Percentiles rank a stretch among this genome's conserved stretches.
phyloP scores from a whole-genome alignment of 106 monocot species.

The Alisma plantagoaquatica region DNA sequence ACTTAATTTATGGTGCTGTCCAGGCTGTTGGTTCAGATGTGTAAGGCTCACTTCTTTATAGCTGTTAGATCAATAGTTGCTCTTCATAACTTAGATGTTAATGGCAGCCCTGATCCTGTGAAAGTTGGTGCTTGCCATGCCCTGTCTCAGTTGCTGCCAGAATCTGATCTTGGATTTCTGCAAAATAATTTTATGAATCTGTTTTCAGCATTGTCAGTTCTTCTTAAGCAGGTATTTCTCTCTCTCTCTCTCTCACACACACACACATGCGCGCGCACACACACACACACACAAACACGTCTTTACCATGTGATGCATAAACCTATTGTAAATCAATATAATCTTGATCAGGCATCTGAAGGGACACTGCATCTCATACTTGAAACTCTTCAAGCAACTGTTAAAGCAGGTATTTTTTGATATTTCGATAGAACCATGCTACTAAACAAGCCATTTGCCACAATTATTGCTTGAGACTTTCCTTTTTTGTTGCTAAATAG shows the following conservation, averaged over 20 bases:
- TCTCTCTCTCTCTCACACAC: no score
- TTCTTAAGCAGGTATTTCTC: slow-evolving; percentile 63
- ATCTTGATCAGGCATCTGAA: slow-evolving; percentile 87
- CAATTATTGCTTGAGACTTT: no score
- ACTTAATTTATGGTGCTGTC: slow-evolving; percentile 53
- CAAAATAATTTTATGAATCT: slow-evolving; percentile 47
- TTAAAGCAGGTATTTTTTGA: slow-evolving; percentile 62
- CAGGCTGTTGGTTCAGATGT: slow-evolving; percentile 64
- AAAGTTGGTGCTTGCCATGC: slow-evolving; percentile 93
- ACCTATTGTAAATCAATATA: no score
- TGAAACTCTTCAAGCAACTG: slow-evolving; percentile 89
- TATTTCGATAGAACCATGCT: no score
- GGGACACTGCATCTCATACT: slow-evolving; percentile 95
- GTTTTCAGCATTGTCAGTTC: slow-evolving; percentile 65
- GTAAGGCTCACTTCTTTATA: slow-evolving; percentile 38
- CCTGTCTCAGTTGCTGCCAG: slow-evolving; percentile 51
- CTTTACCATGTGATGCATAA: no score
- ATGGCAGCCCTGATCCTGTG: slow-evolving; percentile 62
- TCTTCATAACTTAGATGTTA: slow-evolving; percentile 5
- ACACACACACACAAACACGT: no score
- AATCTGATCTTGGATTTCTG: slow-evolving; percentile 35
- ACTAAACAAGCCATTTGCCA: no score
- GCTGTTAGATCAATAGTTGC: no score
- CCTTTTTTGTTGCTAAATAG: no score
- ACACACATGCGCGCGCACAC: no score